phyloP scores from a whole-genome alignment of 163 green algal genomes.

The Volvox carteri region DNA sequence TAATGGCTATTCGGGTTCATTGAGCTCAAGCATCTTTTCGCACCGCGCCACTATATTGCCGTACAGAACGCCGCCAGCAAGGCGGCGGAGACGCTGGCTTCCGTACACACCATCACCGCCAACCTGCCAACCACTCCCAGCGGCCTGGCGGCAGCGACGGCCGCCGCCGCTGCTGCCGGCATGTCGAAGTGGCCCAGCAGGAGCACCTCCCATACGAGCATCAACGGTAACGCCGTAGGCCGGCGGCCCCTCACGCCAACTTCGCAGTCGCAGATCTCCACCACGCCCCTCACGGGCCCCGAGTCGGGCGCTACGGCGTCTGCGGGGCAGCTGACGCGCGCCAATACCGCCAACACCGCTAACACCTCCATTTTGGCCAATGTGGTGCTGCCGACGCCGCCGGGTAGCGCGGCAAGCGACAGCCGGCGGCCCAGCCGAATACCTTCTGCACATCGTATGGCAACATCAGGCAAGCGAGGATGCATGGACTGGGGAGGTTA shows the following conservation, averaged over 20 bases:
- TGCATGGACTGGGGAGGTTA: no score
- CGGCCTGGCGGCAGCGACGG: not conserved
- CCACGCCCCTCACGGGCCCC: no score
- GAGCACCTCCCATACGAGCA: not conserved
- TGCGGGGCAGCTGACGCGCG: no score
- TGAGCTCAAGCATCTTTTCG: no score
- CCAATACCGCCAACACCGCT: no score
- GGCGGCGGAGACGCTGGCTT: not conserved
- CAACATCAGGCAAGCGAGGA: no score
- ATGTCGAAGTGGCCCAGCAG: not conserved
- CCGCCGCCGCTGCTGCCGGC: not conserved
- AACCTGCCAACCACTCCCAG: not conserved
- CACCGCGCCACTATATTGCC: no score
- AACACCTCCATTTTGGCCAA: not conserved
- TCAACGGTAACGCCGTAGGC: not conserved
- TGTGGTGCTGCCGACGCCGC: not conserved
- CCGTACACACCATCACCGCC: not conserved
- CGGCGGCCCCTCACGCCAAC: not conserved
- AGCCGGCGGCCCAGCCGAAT: constrained; percentile 13
- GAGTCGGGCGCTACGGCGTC: no score
- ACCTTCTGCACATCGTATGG: no score
- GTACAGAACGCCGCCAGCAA: not conserved
- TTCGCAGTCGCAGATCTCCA: not conserved
- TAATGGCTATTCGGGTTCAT: no score
- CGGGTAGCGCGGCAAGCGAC: not conserved